phyloP scores from a whole-genome alignment of 2,329 filamentous ascomycete species.

The Aschersonia sp. region DNA sequence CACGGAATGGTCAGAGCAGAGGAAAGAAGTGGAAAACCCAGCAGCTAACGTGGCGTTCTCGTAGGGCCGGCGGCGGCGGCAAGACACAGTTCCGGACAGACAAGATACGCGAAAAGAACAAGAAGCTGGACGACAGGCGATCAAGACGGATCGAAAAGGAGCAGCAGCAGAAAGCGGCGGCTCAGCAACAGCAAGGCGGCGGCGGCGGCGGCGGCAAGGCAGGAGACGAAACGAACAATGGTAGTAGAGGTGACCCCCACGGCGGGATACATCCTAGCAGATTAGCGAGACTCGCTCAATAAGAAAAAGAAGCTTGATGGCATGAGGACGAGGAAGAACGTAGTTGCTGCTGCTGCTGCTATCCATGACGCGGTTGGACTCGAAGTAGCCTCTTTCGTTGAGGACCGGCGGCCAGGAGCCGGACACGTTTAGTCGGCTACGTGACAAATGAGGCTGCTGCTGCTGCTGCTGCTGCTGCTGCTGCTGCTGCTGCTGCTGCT shows the following conservation, averaged over 20 bases:
- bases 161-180: constrained; percentile 19
- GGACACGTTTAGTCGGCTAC: no score
- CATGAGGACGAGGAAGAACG: no score
- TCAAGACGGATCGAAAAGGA: constrained; percentile 31
- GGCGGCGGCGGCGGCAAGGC: constrained; percentile 5
- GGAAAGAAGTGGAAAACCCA: no score
- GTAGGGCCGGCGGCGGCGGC: constrained; percentile 68
- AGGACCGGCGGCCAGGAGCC: no score
- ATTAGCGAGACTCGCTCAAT: constrained; percentile 12
- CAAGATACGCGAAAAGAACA: constrained; percentile 77
- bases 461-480: no score
- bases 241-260: constrained; percentile 10
- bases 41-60: background rate
- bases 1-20: no score
- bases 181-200: no score
- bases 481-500: no score
- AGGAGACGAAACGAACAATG: constrained; percentile 9
- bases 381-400: no score
- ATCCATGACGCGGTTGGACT: no score
- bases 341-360: no score
- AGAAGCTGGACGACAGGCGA: constrained; percentile 59
- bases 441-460: no score
- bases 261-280: constrained; percentile 38
- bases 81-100: constrained; percentile 57
- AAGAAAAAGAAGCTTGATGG: background rate